phyloP scores from a whole-genome alignment of 805 yeast species.

The Saccharomycopsis fodiens region DNA sequence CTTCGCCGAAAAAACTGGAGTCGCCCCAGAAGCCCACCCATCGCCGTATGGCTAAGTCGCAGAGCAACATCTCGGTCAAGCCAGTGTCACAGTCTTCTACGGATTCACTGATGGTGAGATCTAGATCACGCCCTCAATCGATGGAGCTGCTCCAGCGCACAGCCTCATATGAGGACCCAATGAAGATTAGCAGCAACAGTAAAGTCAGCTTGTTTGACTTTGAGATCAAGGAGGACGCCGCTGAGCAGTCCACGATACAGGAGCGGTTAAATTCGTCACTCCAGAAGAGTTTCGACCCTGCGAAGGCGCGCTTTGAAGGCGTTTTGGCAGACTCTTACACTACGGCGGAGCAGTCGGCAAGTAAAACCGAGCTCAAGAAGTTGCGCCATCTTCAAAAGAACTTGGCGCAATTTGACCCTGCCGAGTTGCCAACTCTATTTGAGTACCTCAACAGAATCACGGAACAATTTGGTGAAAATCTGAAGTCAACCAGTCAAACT shows the following conservation, averaged over 20 bases:
- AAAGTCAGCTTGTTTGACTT: constrained; percentile 16
- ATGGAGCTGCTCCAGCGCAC: neutral
- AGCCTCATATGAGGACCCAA: neutral
- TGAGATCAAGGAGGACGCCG: constrained; percentile 9
- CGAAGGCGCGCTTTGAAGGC: neutral
- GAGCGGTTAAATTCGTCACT: too few species aligned
- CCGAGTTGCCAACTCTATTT: neutral
- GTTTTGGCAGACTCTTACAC: neutral
- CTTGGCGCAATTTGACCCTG: neutral
- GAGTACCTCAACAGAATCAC: constrained; percentile 1
- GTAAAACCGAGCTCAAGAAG: neutral
- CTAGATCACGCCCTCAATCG: neutral
- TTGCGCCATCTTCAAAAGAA: neutral
- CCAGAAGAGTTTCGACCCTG: neutral
- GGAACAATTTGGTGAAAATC: neutral
- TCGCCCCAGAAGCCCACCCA: neutral
- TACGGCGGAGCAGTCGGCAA: neutral
- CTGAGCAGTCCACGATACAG: neutral
- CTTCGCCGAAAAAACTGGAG: constrained; percentile 1
- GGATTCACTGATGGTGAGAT: too few species aligned
- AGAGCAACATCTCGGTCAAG: neutral
- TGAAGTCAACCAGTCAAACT: too few species aligned
- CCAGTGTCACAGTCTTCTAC: neutral
- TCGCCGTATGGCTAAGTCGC: constrained; percentile 4
- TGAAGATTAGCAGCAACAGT: constrained; percentile 4